Evolutionary conservation across 306 rosid species (phyloP).

Genomic region (Crotalaria pallida): DNA sequence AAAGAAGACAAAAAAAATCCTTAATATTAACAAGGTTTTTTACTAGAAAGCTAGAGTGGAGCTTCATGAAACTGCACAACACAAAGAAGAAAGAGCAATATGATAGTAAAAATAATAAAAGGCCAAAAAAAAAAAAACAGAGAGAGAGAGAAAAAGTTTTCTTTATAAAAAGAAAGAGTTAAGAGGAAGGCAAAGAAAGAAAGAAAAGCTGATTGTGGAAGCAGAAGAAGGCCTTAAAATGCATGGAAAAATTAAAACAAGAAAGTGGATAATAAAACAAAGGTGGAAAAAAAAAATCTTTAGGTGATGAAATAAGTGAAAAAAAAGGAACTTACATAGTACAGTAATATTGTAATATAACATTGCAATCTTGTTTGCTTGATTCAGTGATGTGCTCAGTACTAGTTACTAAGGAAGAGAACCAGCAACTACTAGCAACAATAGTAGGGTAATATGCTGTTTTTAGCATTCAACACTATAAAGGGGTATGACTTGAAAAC

Average conservation of each 20-base stretch:
- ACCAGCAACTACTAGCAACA: slow-evolving; percentile 17
- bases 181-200: neutral
- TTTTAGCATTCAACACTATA: slow-evolving; percentile 29
- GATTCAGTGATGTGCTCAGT: slow-evolving; percentile 6
- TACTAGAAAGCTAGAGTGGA: slow-evolving; percentile 18
- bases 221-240: slow-evolving; percentile 1
- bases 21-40: neutral
- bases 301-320: slow-evolving; percentile 20
- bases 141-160: no score
- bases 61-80: slow-evolving; percentile 13
- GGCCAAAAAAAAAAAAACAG: neutral
- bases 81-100: neutral
- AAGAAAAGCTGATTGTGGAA: neutral
- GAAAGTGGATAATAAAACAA: neutral
- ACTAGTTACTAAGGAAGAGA: slow-evolving; percentile 15
- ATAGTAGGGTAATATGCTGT: slow-evolving; percentile 18
- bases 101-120: neutral
- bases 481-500: slow-evolving; percentile 30
- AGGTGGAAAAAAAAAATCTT: slow-evolving; percentile 15
- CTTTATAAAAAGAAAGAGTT: no score
- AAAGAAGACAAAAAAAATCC: neutral
- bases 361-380: slow-evolving; percentile 14
- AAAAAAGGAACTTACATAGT: slow-evolving; percentile 33
- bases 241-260: slow-evolving; percentile 20
- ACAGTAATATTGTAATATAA: slow-evolving; percentile 26